Percentiles rank a stretch among this genome's conserved stretches.
phyloP scores from a whole-genome alignment of 129 eudicot genomes.

The Apium graveolens region DNA sequence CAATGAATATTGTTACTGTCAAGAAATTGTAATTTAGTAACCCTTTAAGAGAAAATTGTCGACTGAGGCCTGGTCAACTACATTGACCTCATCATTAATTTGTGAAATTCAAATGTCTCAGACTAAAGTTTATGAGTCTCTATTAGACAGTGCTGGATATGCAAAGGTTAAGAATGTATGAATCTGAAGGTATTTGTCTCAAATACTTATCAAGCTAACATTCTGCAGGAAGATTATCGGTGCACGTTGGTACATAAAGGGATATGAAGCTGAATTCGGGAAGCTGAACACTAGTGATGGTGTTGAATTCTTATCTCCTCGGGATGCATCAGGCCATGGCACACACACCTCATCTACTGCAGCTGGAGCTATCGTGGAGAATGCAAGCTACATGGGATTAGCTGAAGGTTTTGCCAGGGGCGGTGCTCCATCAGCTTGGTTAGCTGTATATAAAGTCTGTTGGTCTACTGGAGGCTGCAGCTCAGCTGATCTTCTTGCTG shows the following conservation, averaged over 20 bases:
- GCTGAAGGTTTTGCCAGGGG: constrained; percentile 41
- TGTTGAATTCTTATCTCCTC: constrained; percentile 35
- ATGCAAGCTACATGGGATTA: constrained; percentile 29
- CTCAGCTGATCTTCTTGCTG: constrained; percentile 47
- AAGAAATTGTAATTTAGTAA: background rate
- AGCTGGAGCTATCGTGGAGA: constrained; percentile 24
- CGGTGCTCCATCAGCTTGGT: constrained; percentile 40
- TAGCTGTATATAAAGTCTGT: constrained; percentile 56
- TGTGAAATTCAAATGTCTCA: background rate
- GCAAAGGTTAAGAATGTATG: background rate
- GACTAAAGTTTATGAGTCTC: background rate
- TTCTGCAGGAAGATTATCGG: constrained; percentile 43
- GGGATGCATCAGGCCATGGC: constrained; percentile 53
- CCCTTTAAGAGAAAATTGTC: background rate
- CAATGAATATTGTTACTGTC: background rate
- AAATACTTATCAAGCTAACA: background rate
- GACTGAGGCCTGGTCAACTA: background rate
- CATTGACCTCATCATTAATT: background rate
- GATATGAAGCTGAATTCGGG: constrained; percentile 37
- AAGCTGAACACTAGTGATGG: constrained; percentile 27
- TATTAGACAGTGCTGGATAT: background rate
- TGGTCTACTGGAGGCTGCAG: constrained; percentile 43
- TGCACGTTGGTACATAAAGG: constrained; percentile 50
- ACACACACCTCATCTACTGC: constrained; percentile 60
- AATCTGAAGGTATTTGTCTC: background rate